These are phyloP conservation scores for Sphagnum magellanicum DNA, from an alignment of 228 moss, liverwort and hornwort species.

Conservation along the genomic window DNA sequence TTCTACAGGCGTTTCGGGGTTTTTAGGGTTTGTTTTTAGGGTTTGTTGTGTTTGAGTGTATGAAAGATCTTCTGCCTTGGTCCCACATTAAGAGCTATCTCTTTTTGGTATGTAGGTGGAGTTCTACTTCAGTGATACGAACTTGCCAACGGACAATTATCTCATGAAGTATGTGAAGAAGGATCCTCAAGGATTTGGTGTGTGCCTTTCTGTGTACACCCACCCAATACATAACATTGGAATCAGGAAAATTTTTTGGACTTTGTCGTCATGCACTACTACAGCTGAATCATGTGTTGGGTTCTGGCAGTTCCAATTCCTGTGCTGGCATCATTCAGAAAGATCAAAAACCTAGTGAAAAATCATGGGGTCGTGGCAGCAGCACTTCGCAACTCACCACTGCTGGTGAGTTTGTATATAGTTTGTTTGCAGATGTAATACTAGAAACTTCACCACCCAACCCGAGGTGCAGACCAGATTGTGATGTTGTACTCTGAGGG, in stretches of 20 bases:
- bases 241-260: too few relatives aligned
- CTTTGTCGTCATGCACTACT: neutral
- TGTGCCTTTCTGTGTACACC: neutral
- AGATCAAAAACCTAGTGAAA: constrained; percentile 44
- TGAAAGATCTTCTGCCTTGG: too few relatives aligned
- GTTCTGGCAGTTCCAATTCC: constrained; percentile 39
- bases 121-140: constrained; percentile 57
- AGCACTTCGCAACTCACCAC: constrained; percentile 38
- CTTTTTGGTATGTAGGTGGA: constrained; percentile 24
- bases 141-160: constrained; percentile 50
- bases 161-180: constrained; percentile 61
- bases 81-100: too few relatives aligned
- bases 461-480: too few relatives aligned
- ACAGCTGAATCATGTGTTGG: neutral
- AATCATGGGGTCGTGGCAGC: constrained; percentile 38
- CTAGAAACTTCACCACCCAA: too few relatives aligned
- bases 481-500: too few relatives aligned
- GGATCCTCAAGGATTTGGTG: constrained; percentile 54
- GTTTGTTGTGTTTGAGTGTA: too few relatives aligned
- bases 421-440: too few relatives aligned
- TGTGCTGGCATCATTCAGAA: constrained; percentile 46
- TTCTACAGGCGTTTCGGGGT: neutral
- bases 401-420: constrained; percentile 18
- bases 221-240: neutral
- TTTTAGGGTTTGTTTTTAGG: too few relatives aligned